A percentile compares a stretch with the other conserved stretches of the same genome.
These are phyloP conservation scores for Lactarius deliciosus DNA, from an alignment of 768 basidiomycete genomes.

Conservation along the genomic window DNA sequence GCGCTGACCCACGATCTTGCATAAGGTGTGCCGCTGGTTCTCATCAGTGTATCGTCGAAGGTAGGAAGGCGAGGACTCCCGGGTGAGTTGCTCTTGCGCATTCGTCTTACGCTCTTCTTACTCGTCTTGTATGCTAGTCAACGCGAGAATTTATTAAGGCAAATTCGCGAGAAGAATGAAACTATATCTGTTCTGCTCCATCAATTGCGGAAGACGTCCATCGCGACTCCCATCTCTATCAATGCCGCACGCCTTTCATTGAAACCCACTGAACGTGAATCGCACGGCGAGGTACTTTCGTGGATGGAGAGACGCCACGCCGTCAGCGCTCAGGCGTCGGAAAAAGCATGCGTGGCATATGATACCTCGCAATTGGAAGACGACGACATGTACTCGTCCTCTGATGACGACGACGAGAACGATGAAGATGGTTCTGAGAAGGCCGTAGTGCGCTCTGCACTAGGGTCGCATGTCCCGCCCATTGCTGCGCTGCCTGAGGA, in stretches of 20 bases:
- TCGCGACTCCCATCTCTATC: slow-evolving; percentile 36
- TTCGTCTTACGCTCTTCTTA: neutral
- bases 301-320: slow-evolving; percentile 36
- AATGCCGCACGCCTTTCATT: slow-evolving; percentile 33
- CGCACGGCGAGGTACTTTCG: slow-evolving; percentile 34
- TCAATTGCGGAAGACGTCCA: slow-evolving; percentile 32
- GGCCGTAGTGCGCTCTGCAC: slow-evolving; percentile 23
- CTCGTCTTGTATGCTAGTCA: slow-evolving; percentile 24
- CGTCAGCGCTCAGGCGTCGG: slow-evolving; percentile 25
- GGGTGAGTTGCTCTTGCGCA: slow-evolving; percentile 30
- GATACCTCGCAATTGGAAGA: slow-evolving; percentile 37
- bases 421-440: slow-evolving; percentile 21
- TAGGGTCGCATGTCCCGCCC: neutral
- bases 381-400: slow-evolving; percentile 32
- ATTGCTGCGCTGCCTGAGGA: slow-evolving; percentile 12
- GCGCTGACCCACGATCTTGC: slow-evolving; percentile 20
- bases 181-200: slow-evolving; percentile 33
- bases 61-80: slow-evolving; percentile 38
- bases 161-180: slow-evolving; percentile 37
- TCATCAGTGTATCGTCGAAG: slow-evolving; percentile 36
- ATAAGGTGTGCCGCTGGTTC: slow-evolving; percentile 31
- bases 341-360: slow-evolving; percentile 32
- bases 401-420: slow-evolving; percentile 30
- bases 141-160: slow-evolving; percentile 36
- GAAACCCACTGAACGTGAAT: slow-evolving; percentile 31